phyloP scores from a whole-genome alignment of 2,329 filamentous ascomycete genomes.

The Emmonsia crescens region DNA sequence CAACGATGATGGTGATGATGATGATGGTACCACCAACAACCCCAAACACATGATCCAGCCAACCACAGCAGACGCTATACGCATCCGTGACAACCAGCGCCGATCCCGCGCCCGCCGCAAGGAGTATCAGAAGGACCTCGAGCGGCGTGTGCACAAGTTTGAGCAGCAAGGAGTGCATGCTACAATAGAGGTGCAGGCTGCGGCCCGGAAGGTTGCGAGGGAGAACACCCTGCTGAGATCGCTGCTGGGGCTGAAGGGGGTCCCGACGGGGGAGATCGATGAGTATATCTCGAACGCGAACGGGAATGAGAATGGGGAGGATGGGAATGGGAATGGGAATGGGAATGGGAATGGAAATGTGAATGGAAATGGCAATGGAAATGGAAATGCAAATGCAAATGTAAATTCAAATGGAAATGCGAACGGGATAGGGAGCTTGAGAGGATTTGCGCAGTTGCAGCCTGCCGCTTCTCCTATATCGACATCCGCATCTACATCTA shows the following conservation, averaged over 20 bases:
- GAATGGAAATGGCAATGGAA: neutral
- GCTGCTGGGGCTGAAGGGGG: conserved; percentile 48
- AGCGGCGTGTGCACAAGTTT: conserved; percentile 51
- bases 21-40: too few species aligned
- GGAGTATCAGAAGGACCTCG: conserved; percentile 61
- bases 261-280: conserved; percentile 47
- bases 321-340: neutral
- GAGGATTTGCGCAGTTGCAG: neutral
- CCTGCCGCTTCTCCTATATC: neutral
- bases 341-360: neutral
- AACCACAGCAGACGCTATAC: conserved; percentile 24
- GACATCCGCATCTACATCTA: neutral
- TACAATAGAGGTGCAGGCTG: conserved; percentile 59
- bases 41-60: neutral
- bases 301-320: neutral
- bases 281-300: conserved; percentile 11
- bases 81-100: conserved; percentile 66
- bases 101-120: conserved; percentile 63
- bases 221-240: conserved; percentile 56
- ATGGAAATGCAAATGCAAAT: neutral
- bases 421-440: neutral
- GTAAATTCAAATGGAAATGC: neutral
- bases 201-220: conserved; percentile 55
- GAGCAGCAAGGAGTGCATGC: conserved; percentile 58
- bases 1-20: neutral